phyloP scores from a whole-genome alignment of 108 stramenopile genomes.

The Skeletonema grethae region DNA sequence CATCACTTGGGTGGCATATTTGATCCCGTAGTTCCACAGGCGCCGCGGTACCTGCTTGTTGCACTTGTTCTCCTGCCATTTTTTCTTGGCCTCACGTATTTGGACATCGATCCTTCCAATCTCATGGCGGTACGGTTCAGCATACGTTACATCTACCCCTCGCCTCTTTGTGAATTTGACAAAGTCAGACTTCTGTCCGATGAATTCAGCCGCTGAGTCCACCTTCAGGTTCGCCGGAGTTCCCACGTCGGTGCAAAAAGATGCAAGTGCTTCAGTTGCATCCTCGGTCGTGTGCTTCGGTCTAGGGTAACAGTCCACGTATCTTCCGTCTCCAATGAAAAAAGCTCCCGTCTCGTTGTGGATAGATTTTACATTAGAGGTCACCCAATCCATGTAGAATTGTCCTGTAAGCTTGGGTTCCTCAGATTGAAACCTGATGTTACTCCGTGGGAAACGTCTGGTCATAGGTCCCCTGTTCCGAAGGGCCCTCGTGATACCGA shows the following conservation, averaged over 20 bases:
- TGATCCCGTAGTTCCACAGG: slow-evolving; percentile 39
- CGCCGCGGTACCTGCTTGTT: slow-evolving; percentile 11
- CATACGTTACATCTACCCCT: too few relatives aligned
- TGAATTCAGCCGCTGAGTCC: neutral
- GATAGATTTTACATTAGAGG: too few relatives aligned
- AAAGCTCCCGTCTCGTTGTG: neutral
- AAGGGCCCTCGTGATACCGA: too few relatives aligned
- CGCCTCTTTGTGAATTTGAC: too few relatives aligned
- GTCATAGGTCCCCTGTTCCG: too few relatives aligned
- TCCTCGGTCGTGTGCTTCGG: too few relatives aligned
- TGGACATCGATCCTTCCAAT: neutral
- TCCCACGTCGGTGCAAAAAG: neutral
- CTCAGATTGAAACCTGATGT: too few relatives aligned
- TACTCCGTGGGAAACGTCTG: too few relatives aligned
- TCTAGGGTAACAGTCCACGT: neutral
- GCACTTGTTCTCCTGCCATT: slow-evolving; percentile 1
- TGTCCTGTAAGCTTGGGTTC: too few relatives aligned
- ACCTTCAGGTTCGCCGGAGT: neutral
- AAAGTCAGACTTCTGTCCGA: too few relatives aligned
- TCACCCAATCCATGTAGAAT: too few relatives aligned
- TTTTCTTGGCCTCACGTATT: slow-evolving; percentile 19
- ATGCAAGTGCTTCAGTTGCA: neutral
- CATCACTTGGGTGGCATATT: slow-evolving; percentile 13
- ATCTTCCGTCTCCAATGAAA: neutral
- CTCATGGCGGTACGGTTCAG: too few relatives aligned